Evolutionary conservation across 192 early-diverging fungal species (phyloP).

Genomic region (Cetraspora pellucida): DNA sequence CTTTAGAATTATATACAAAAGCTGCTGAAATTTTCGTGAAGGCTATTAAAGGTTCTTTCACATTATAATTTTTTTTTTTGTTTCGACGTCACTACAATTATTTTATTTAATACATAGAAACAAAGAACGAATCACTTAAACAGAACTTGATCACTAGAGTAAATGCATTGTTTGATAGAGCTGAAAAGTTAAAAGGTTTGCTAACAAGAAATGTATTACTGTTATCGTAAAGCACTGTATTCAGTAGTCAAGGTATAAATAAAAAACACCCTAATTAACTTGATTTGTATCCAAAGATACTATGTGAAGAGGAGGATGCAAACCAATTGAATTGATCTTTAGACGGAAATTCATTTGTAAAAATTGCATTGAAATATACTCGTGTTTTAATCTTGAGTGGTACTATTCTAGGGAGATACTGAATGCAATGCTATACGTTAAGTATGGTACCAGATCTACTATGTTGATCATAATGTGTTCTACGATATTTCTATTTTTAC

Average conservation of each 20-base stretch:
- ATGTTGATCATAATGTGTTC: neutral
- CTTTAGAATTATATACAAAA: conserved; percentile 53
- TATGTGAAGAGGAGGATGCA: too few relatives aligned
- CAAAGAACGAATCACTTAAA: conserved; percentile 34
- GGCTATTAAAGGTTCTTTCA: conserved; percentile 48
- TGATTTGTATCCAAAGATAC: too few relatives aligned
- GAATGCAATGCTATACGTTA: too few relatives aligned
- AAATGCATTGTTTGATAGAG: conserved; percentile 36
- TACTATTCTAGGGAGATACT: too few relatives aligned
- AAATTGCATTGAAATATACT: too few relatives aligned
- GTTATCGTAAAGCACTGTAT: conserved; percentile 31
- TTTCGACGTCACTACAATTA: neutral
- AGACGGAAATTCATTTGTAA: too few relatives aligned
- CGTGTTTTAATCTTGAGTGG: too few relatives aligned
- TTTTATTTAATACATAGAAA: conserved; percentile 22
- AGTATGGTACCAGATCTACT: neutral
- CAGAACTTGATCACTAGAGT: conserved; percentile 23
- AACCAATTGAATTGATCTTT: too few relatives aligned
- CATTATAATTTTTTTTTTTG: neutral
- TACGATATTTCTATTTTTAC: neutral
- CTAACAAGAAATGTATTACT: conserved; percentile 31
- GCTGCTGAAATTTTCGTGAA: conserved; percentile 51
- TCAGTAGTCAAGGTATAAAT: neutral
- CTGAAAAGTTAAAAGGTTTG: conserved; percentile 53
- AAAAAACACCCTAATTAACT: neutral